These are phyloP conservation scores for Aspergillus glaucus DNA, from an alignment of 2,329 filamentous ascomycete species.

Conservation along the genomic window DNA sequence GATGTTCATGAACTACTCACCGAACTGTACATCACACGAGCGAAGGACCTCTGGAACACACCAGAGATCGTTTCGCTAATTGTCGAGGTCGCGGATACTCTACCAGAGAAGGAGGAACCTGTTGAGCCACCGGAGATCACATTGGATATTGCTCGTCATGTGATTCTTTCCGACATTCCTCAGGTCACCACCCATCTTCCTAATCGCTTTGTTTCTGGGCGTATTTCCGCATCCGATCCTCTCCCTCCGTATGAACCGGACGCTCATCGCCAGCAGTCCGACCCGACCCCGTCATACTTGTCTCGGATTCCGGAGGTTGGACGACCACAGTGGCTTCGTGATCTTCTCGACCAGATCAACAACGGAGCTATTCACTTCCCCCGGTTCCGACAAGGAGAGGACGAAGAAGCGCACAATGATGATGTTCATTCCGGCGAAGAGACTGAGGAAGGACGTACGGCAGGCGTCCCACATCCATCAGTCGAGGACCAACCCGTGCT, in stretches of 20 bases:
- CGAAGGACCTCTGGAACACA: slow-evolving; percentile 82
- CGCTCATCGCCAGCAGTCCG: slow-evolving; percentile 28
- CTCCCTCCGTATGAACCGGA: slow-evolving; percentile 59
- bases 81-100: slow-evolving; percentile 59
- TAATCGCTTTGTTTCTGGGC: slow-evolving; percentile 53
- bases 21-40: slow-evolving; percentile 67
- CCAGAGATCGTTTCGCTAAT: slow-evolving; percentile 64
- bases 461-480: slow-evolving; percentile 12
- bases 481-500: slow-evolving; percentile 23
- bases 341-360: slow-evolving; percentile 31
- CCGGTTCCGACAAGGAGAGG: slow-evolving; percentile 13
- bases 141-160: slow-evolving; percentile 62
- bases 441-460: slow-evolving; percentile 6
- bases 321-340: slow-evolving; percentile 31
- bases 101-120: slow-evolving; percentile 38
- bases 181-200: slow-evolving; percentile 66
- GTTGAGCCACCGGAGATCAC: slow-evolving; percentile 43
- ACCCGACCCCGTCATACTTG: slow-evolving; percentile 28
- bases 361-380: slow-evolving; percentile 23
- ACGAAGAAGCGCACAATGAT: slow-evolving; percentile 11
- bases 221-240: slow-evolving; percentile 74
- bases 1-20: slow-evolving; percentile 63
- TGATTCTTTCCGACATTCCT: slow-evolving; percentile 70
- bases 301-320: slow-evolving; percentile 25
- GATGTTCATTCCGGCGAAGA: slow-evolving; percentile 6